Evolutionary conservation across 1,139 yeast species (phyloP).

Genomic region (Kodamaea suecica): DNA sequence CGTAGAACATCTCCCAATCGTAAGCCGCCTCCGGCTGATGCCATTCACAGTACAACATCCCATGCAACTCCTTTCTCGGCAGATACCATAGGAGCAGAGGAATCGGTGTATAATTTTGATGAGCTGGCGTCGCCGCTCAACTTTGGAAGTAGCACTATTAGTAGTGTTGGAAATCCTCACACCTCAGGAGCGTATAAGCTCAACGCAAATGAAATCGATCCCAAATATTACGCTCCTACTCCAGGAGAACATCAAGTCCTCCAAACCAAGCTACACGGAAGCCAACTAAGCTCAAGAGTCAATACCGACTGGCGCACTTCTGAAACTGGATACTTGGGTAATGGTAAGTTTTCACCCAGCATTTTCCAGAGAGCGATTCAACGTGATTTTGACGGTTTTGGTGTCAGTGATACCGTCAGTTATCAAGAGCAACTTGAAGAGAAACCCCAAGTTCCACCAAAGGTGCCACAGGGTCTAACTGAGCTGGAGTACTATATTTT

Average conservation of each 20-base stretch:
- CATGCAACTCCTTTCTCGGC: slow-evolving; percentile 43
- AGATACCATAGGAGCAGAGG: slow-evolving; percentile 40
- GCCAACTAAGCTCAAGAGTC: slow-evolving; percentile 1
- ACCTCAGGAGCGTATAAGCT: slow-evolving; percentile 17
- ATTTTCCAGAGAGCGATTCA: slow-evolving; percentile 26
- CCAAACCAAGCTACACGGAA: slow-evolving; percentile 7
- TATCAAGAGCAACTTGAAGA: slow-evolving; percentile 38
- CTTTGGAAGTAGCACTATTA: slow-evolving; percentile 1
- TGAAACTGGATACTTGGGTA: slow-evolving; percentile 24
- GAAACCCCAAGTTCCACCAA: slow-evolving; percentile 52
- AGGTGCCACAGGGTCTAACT: slow-evolving; percentile 50
- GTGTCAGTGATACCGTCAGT: slow-evolving; percentile 14
- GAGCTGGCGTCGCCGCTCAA: slow-evolving; percentile 20
- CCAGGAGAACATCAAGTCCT: slow-evolving; percentile 35
- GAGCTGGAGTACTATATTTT: slow-evolving; percentile 47
- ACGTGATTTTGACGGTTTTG: slow-evolving; percentile 11
- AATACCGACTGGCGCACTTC: slow-evolving; percentile 17
- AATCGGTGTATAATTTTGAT: background rate
- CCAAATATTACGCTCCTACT: slow-evolving; percentile 46
- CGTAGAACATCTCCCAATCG: slow-evolving; percentile 17
- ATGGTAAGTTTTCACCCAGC: slow-evolving; percentile 40
- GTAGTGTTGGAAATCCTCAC: background rate
- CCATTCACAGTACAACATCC: slow-evolving; percentile 2
- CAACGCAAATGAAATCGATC: slow-evolving; percentile 40
- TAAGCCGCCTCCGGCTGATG: slow-evolving; percentile 21